Conservation (phyloP, 108 stramenopile genomes). For the Cyclostephanos invisitatus region DNA sequence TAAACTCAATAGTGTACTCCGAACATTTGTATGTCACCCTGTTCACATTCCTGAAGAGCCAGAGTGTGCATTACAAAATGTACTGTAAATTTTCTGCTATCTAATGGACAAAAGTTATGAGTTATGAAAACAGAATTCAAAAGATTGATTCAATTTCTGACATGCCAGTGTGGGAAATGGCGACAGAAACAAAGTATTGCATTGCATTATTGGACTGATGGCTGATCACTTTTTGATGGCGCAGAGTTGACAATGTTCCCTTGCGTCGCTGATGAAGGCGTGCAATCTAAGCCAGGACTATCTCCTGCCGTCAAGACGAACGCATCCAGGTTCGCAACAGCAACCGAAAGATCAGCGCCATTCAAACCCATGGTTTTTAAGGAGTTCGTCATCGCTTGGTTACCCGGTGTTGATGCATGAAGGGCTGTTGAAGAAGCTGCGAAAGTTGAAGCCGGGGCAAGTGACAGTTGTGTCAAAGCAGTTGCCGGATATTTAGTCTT, state of each 20-base stretch:
- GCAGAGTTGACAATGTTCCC: neutral
- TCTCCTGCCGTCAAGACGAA: constrained; percentile 1
- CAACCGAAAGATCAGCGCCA: constrained; percentile 12
- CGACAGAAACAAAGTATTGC: constrained; percentile 1
- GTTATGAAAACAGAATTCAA: neutral
- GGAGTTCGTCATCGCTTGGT: neutral
- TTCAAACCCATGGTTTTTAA: neutral
- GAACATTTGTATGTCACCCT: neutral
- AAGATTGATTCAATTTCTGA: neutral
- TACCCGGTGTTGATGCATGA: neutral
- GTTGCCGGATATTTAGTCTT: constrained; percentile 1
- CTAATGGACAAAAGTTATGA: neutral
- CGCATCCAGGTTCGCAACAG: constrained; percentile 16
- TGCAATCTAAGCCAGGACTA: neutral
- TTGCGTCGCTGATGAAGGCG: neutral
- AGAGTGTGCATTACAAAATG: neutral
- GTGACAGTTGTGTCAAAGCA: neutral
- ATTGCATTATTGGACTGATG: neutral
- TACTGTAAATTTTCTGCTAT: neutral
- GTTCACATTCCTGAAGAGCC: neutral
- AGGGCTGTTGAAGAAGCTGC: neutral
- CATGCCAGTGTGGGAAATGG: neutral
- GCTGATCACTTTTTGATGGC: neutral
- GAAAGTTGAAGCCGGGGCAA: neutral
- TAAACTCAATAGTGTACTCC: neutral